phyloP scores from a whole-genome alignment of 352 stramenopile species.

The Thraustochytrium sp. region DNA sequence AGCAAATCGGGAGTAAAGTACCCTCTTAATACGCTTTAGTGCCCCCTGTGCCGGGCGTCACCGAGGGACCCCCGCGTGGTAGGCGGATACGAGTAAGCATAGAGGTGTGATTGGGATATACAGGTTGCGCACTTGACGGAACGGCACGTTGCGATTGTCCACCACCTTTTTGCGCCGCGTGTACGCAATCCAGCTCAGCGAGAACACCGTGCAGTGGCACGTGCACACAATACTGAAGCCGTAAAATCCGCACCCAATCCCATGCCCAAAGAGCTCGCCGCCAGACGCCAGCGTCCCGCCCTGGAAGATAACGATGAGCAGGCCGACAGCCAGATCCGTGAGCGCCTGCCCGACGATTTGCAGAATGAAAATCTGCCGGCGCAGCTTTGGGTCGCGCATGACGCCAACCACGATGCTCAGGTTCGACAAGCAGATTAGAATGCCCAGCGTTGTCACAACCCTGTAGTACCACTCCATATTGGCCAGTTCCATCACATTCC shows the following conservation, averaged over 20 bases:
- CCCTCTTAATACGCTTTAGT: no score
- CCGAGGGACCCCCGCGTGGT: no score
- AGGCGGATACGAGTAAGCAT: no score
- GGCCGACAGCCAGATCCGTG: conserved; percentile 5
- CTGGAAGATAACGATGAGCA: conserved; percentile 26
- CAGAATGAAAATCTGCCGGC: not conserved
- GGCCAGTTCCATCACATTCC: not conserved
- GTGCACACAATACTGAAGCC: conserved; percentile 28
- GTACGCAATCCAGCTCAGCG: conserved; percentile 40
- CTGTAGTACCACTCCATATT: not conserved
- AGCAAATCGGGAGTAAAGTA: no score
- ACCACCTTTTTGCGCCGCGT: not conserved
- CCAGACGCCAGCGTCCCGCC: not conserved
- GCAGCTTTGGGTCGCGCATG: conserved; percentile 9
- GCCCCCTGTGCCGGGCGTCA: no score
- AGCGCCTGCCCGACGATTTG: conserved; percentile 38
- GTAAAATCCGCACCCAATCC: not conserved
- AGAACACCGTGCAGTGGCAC: conserved; percentile 40
- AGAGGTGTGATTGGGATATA: no score
- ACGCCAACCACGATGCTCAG: conserved; percentile 13
- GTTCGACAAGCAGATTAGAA: not conserved
- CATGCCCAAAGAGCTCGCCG: not conserved
- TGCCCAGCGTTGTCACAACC: not conserved
- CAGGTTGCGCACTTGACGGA: not conserved
- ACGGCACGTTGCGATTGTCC: not conserved